Evolutionary conservation across 2,329 filamentous ascomycete genomes (phyloP).

Genomic region (Xylariaceae sp.): DNA sequence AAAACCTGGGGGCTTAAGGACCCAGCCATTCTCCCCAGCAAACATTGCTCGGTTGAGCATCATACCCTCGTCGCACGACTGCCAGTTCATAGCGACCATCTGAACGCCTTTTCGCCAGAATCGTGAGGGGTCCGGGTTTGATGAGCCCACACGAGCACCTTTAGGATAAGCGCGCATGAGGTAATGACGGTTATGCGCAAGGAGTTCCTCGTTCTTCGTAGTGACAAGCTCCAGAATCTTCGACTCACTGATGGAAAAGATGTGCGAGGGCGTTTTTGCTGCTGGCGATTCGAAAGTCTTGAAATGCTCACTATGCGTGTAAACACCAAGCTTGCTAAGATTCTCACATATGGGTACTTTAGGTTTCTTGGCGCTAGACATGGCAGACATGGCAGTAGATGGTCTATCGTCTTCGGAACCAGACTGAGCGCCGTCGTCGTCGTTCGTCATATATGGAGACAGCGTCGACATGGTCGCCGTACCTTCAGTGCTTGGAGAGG

Average conservation of each 20-base stretch:
- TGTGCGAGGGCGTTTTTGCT: slow-evolving; percentile 57
- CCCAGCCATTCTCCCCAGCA: slow-evolving; percentile 76
- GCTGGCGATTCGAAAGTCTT: slow-evolving; percentile 63
- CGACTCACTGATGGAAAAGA: slow-evolving; percentile 87
- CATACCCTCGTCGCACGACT: slow-evolving; percentile 88
- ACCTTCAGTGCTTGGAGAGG: slow-evolving; percentile 25
- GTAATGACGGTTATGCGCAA: slow-evolving; percentile 80
- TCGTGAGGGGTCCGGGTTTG: slow-evolving; percentile 88
- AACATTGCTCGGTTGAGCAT: slow-evolving; percentile 99
- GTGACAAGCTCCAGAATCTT: slow-evolving; percentile 56
- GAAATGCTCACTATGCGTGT: slow-evolving; percentile 83
- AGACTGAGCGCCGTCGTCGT: slow-evolving; percentile 33
- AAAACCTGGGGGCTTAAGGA: slow-evolving; percentile 77
- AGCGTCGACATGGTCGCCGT: slow-evolving; percentile 31
- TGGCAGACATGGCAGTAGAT: not conserved
- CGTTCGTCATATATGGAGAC: slow-evolving; percentile 21
- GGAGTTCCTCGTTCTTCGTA: slow-evolving; percentile 70
- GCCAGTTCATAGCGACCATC: slow-evolving; percentile 98
- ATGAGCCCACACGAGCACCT: slow-evolving; percentile 72
- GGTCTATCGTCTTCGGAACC: slow-evolving; percentile 41
- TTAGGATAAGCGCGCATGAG: slow-evolving; percentile 92
- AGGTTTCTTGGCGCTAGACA: slow-evolving; percentile 35
- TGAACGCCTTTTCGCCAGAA: slow-evolving; percentile 95
- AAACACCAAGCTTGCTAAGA: slow-evolving; percentile 73
- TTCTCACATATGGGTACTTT: slow-evolving; percentile 63